Evolutionary conservation across 2,329 filamentous ascomycete genomes (phyloP), one percentile per base, ranked within the genome.

Genomic region (Arthrobotrys pseudoclavata): DNA sequence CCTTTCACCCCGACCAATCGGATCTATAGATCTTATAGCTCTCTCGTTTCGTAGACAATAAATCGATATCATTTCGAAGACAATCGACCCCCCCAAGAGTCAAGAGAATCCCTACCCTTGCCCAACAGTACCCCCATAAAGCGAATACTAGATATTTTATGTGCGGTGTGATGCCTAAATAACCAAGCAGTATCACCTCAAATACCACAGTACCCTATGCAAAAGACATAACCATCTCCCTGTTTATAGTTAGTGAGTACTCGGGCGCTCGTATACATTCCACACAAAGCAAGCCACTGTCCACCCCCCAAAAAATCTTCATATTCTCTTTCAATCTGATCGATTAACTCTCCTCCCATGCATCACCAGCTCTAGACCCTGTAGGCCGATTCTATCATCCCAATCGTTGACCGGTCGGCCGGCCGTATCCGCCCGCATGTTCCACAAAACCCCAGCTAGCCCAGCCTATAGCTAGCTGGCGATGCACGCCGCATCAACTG

Each of bases 41-140:
- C 13, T 9, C 1, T 40, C 37, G 34, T 37, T 37, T 29, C 7
- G 12, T 34, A 34, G 37, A 40, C 37, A 40, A 40, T 13, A 40
- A 40, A 15, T 12, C 10, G 13, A 40, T 40, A 40, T 53, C 50
- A 53, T 53, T 31, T 31, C 50, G 22, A 53, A 24, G 50, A 53
- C 50, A 53, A 31, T 53, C 50, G 20, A 7, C 1, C 31, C 31
- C 4, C 7, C 37, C 37, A 12, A 12, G 34, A 31, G 29, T 31
- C 29, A 31, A 31, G 29, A 31, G 29, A 31, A 31, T 31, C 29
- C 10, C 13, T 5, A 9, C 37, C 37, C 37, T 40, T 40, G 37
- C 37, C 37, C 15, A 15, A 40, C 12, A n/a, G 12, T 40, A 40
- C 7, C 29, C 29, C 3, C 29, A 31, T 31, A 31, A 31, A 31